Evolutionary conservation across 495 filamentous ascomycete genomes (phyloP).

Genomic region (Jackrogersella multiformis): DNA sequence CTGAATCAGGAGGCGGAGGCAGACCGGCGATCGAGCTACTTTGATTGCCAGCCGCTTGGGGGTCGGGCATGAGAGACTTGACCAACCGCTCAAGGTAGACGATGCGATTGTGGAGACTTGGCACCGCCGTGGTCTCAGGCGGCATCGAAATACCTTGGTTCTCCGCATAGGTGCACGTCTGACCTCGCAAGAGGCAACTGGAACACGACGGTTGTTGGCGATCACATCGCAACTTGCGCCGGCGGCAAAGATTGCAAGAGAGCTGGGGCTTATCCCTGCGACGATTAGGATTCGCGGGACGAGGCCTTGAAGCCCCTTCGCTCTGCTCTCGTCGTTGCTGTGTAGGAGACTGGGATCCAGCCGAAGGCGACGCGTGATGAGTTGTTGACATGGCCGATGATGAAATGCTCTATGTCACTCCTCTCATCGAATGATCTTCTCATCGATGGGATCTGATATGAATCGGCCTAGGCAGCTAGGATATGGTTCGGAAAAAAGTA

Average conservation of each 20-base stretch:
- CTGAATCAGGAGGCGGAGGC: neutral
- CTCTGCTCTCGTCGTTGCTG: constrained; percentile 2
- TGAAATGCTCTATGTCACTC: neutral
- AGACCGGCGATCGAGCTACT: neutral
- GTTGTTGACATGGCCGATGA: constrained; percentile 3
- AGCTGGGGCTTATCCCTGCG: constrained; percentile 3
- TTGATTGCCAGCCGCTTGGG: neutral
- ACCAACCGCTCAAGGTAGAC: constrained; percentile 6
- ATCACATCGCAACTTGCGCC: constrained; percentile 12
- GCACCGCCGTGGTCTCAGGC: neutral
- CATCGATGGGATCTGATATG: neutral
- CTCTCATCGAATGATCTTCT: constrained; percentile 3
- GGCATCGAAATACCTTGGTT: constrained; percentile 1
- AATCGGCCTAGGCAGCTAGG: neutral
- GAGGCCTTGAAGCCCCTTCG: neutral
- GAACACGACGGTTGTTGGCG: constrained; percentile 9
- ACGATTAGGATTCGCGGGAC: constrained; percentile 1
- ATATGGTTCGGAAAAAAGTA: no score
- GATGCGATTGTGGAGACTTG: constrained; percentile 7
- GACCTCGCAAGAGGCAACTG: neutral
- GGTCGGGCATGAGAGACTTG: constrained; percentile 1
- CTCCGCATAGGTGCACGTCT: neutral
- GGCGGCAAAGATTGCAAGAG: constrained; percentile 8
- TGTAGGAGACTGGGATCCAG: constrained; percentile 2
- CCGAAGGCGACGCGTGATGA: neutral